Percentiles rank a stretch among this genome's conserved stretches.
Evolutionary conservation across 192 early-diverging fungal species (phyloP).

Genomic region (Backusella circina): DNA sequence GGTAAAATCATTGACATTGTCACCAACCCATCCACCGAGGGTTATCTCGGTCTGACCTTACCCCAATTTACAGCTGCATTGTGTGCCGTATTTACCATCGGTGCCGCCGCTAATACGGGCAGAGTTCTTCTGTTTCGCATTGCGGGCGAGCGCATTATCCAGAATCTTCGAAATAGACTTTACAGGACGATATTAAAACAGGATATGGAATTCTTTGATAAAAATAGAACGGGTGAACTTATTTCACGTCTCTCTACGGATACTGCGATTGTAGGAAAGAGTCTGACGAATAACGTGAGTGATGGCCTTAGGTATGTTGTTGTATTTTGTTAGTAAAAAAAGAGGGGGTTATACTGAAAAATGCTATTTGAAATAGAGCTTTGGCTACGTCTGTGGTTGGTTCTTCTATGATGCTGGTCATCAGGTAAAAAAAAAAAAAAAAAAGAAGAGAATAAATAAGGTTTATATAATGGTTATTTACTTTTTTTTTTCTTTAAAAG

Average conservation of each 20-base stretch:
- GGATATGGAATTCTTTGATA: constrained; percentile 87
- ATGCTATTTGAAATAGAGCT: constrained; percentile 28
- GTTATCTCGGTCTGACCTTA: constrained; percentile 49
- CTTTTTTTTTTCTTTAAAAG: constrained; percentile 18
- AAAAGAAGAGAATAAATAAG: not conserved
- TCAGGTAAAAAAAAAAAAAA: constrained; percentile 30
- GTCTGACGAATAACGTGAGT: constrained; percentile 69
- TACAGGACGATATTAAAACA: constrained; percentile 78
- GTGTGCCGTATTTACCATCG: constrained; percentile 33
- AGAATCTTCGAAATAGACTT: constrained; percentile 51
- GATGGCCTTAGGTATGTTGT: constrained; percentile 58
- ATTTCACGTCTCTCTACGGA: constrained; percentile 76
- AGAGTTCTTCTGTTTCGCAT: constrained; percentile 57
- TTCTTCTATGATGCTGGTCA: constrained; percentile 63
- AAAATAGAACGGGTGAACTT: constrained; percentile 75
- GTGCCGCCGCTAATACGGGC: constrained; percentile 37
- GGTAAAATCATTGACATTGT: constrained; percentile 67
- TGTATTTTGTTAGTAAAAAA: too few species aligned
- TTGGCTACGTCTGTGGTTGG: constrained; percentile 56
- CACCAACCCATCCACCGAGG: constrained; percentile 36
- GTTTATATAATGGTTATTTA: too few species aligned
- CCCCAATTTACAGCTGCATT: constrained; percentile 51
- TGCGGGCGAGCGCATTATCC: constrained; percentile 70
- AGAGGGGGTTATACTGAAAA: too few species aligned
- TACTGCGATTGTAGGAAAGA: constrained; percentile 71